Base-by-base conservation (phyloP, 306 rosid genomes). In the Arachis hypogaea region DNA sequence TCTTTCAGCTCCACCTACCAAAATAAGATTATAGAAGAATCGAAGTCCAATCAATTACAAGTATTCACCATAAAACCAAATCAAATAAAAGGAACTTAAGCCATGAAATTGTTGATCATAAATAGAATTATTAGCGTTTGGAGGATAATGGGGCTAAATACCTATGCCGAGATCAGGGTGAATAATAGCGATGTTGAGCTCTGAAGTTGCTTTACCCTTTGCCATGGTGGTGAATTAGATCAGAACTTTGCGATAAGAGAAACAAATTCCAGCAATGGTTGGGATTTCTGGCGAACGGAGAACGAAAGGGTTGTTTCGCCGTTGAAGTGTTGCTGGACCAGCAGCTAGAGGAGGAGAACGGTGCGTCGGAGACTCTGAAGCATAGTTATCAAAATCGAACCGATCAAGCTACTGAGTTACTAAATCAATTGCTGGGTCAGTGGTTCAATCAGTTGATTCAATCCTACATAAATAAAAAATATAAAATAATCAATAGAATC, bases 151-250 rank as follows among this genome's bases (percentile, higher is more conserved):
- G 40, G 29, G 45, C 49, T 68, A 71, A 33, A 5, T 81, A 89
- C 98, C 94, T 70, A 94, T 94, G 36, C 98, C 98, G 73, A 94
- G 92, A 87, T 93, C 97, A 1, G 97, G 98, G 68, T 91, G 97
- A 74, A 93, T 80, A 51, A 93, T 82, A 9, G 97, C 94, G 5
- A 89, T 86, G 66, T 82, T 93, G 75, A 86, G 42, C 82, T 86
- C 88, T 18, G 87, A 77, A 75, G 57, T 41, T 5, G 76, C 38
- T 5, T 76, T 43, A 75, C 41, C 82, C 82, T 74, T 76, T 16
- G 82, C 84, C 92, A 86, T 83, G 50, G 3, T 11, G 36, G 14
- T 6, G 3, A n/a, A 8, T 38, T 22, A 65, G 14, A 64, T 47
- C 3, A 50, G 59, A 78, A 66, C 62, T 66, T 56, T 40, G n/a